A percentile compares a stretch with the other conserved stretches of the same genome.
Evolutionary conservation across 2,329 filamentous ascomycete genomes (phyloP).

Genomic region (Nigrograna mackinnonii): DNA sequence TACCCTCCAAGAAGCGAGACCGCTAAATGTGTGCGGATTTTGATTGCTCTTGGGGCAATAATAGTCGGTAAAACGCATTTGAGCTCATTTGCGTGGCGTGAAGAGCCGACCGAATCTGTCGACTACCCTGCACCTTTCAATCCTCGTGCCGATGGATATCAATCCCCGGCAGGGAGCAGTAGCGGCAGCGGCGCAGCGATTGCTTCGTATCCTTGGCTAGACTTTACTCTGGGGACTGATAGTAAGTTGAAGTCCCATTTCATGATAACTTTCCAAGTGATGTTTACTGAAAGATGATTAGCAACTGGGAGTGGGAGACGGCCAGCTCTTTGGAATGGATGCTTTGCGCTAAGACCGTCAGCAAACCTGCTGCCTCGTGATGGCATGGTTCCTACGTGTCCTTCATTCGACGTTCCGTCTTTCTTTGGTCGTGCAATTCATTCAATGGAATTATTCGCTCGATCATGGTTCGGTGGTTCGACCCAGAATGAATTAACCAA

Average conservation of each 20-base stretch:
- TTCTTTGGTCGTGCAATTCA: no score
- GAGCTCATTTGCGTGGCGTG: constrained; percentile 6
- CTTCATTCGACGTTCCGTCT: no score
- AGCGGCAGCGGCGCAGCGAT: constrained; percentile 1
- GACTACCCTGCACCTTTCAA: constrained; percentile 19
- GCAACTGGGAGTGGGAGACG: background rate
- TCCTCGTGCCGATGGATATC: constrained; percentile 25
- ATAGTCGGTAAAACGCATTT: background rate
- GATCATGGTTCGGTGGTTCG: no score
- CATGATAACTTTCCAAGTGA: background rate
- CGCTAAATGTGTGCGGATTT: background rate
- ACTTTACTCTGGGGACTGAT: constrained; percentile 37
- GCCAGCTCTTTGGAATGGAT: background rate
- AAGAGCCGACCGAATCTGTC: constrained; percentile 6
- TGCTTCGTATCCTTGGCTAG: constrained; percentile 10
- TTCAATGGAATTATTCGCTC: no score
- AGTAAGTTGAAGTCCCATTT: constrained; percentile 3
- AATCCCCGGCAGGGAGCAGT: constrained; percentile 7
- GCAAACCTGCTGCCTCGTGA: no score
- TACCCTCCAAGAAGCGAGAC: background rate
- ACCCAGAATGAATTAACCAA: no score
- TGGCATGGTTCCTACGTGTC: no score
- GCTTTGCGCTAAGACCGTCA: background rate
- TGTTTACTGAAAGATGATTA: background rate
- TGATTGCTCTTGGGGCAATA: background rate